Evolutionary conservation across 768 basidiomycete species (phyloP).

Genomic region (Hydnum rufescens): DNA sequence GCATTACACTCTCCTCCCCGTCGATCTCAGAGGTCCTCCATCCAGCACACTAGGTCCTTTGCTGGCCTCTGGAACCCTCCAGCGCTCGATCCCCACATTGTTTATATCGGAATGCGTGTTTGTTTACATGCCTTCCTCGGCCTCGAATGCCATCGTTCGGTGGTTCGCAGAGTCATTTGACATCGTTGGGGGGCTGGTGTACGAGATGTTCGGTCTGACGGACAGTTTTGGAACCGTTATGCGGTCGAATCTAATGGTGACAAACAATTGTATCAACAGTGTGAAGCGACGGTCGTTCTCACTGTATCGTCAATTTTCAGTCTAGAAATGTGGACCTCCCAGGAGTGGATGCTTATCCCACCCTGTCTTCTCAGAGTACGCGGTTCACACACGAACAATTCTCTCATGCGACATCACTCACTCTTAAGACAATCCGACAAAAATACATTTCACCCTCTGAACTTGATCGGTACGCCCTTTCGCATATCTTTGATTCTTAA

Average conservation of each 20-base stretch:
- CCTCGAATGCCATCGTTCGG: constrained; percentile 36
- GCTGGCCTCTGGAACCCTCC: constrained; percentile 13
- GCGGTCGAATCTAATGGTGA: constrained; percentile 66
- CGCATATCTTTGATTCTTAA: neutral
- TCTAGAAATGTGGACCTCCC: constrained; percentile 35
- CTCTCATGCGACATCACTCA: constrained; percentile 32
- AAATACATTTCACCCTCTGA: constrained; percentile 30
- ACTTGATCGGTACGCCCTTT: constrained; percentile 32
- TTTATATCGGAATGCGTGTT: constrained; percentile 87
- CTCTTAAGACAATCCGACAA: constrained; percentile 48
- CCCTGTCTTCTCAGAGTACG: constrained; percentile 31
- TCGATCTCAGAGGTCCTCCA: constrained; percentile 51
- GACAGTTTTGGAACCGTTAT: constrained; percentile 89
- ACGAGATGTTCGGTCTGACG: constrained; percentile 83
- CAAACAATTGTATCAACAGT: constrained; percentile 5
- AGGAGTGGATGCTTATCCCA: constrained; percentile 44
- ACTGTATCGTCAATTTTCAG: neutral
- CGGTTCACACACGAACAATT: constrained; percentile 46
- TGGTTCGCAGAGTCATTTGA: constrained; percentile 51
- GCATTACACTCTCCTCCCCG: constrained; percentile 51
- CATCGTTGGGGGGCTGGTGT: constrained; percentile 40
- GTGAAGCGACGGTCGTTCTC: neutral
- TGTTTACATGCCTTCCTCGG: constrained; percentile 56
- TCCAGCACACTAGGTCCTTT: constrained; percentile 27
- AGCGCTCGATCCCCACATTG: constrained; percentile 41